Conservation (phyloP, 345 rosid genomes). For the Toxicodendron radicans region DNA sequence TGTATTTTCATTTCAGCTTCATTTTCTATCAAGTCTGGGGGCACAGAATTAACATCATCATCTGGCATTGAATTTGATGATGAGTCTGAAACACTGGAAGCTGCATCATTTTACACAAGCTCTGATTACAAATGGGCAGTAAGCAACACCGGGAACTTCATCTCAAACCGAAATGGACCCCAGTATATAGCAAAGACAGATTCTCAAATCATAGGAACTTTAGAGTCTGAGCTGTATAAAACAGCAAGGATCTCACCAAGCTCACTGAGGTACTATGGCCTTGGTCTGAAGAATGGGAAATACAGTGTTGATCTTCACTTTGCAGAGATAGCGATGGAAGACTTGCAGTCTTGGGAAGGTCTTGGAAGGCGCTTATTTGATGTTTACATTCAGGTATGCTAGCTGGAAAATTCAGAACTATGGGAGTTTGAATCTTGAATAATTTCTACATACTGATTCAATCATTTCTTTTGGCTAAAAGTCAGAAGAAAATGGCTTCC, state of each 20-base stretch:
- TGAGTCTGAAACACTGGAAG: constrained; percentile 39
- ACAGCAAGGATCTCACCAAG: constrained; percentile 52
- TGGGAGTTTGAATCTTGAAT: no score
- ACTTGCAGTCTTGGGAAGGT: constrained; percentile 47
- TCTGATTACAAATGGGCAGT: constrained; percentile 44
- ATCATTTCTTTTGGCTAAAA: no score
- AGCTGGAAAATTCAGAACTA: neutral
- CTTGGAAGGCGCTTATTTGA: constrained; percentile 57
- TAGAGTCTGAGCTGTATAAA: constrained; percentile 54
- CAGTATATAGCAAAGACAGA: constrained; percentile 33
- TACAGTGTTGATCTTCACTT: constrained; percentile 52
- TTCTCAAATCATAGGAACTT: constrained; percentile 46
- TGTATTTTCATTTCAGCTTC: constrained; percentile 39
- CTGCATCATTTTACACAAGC: constrained; percentile 45
- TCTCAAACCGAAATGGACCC: constrained; percentile 44
- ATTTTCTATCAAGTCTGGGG: constrained; percentile 58
- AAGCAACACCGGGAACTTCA: constrained; percentile 47
- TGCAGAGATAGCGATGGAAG: constrained; percentile 55
- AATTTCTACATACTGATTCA: neutral
- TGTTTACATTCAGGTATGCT: constrained; percentile 48
- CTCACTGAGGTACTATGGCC: constrained; percentile 56
- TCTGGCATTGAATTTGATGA: constrained; percentile 40
- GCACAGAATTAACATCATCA: constrained; percentile 41
- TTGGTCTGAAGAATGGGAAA: constrained; percentile 45
- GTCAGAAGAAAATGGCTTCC: no score